Base-by-base conservation (phyloP, 306 rosid species). In the Gleditsia sinensis region DNA sequence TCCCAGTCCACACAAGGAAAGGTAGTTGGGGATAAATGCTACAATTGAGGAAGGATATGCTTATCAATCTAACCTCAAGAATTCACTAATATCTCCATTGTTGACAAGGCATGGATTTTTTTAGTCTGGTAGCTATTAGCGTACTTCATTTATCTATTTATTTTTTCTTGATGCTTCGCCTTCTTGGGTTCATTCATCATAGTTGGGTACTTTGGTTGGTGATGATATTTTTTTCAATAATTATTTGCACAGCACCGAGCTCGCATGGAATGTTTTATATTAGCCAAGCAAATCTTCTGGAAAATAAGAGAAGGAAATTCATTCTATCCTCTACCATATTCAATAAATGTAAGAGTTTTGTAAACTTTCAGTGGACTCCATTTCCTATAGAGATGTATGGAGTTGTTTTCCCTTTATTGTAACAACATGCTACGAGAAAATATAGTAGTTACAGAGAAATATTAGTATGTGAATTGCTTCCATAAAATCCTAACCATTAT, bases 101-200 rank as follows among this genome's bases (percentile, higher is more conserved):
- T 93, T 85, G 85, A 91, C 84, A 93, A 86, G 73, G 92, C 93
- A 43, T 89, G 97, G 93, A 67, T 84, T 72, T 92, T n/a, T 88
- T 50, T 82, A 79, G 23, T 83, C 91, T 55, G 81, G 77, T 5
- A 74, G 34, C 40, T 83, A 88, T 84, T 77, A 50, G 82, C 19
- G 42, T 71, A 21, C 42, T 34, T 49, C 43, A 45, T 43, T 73
- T 6, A 49, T 19, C 30, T 36, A 2, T 59, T 55, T 74, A 24
- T 32, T 39, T 4, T n/a, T 34, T 25, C 46, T 28, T n/a, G 23
- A 30, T 40, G 56, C 73, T 9, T 65, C 54, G 49, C 45, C 53
- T 25, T 63, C 4, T 7, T 27, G 13, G 13, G 13, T 32, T 43
- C n/a, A 55, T 6, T 49, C 20, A 17, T 40, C 53, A 30, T 62